Evolutionary conservation across 139 green algal species (phyloP).

Genomic region (Coelastrella sp.): DNA sequence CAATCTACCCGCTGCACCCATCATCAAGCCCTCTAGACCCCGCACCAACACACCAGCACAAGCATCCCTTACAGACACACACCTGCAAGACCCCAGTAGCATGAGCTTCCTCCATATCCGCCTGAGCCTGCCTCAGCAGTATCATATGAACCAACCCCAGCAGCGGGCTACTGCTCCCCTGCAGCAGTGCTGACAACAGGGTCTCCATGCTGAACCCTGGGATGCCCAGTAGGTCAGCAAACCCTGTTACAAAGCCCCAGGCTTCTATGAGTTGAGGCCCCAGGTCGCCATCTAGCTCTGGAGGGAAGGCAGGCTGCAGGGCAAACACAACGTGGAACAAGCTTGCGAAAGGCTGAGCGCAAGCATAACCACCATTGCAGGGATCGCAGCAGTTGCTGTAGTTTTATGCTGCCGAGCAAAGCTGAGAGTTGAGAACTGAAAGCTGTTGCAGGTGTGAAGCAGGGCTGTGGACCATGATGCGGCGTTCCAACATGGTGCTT

Average conservation of each 20-base stretch:
- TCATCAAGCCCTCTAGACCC: too few relatives aligned
- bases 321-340: background rate
- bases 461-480: too few relatives aligned
- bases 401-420: too few relatives aligned
- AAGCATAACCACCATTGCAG: background rate
- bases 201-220: slow-evolving; percentile 65
- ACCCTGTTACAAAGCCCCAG: slow-evolving; percentile 55
- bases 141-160: slow-evolving; percentile 80
- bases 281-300: slow-evolving; percentile 47
- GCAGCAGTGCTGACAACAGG: slow-evolving; percentile 68
- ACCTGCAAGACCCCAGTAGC: slow-evolving; percentile 55
- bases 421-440: background rate
- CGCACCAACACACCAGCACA: background rate
- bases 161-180: slow-evolving; percentile 63
- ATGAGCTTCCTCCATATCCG: slow-evolving; percentile 87
- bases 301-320: slow-evolving; percentile 60
- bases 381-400: too few relatives aligned
- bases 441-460: background rate
- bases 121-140: slow-evolving; percentile 75
- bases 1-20: too few relatives aligned
- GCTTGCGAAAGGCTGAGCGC: background rate
- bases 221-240: slow-evolving; percentile 81
- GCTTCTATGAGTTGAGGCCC: slow-evolving; percentile 69
- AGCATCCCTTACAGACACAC: background rate
- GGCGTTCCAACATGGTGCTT: too few relatives aligned